These are phyloP conservation scores for Brassica incana DNA, from an alignment of 345 rosid genomes.

Conservation along the genomic window DNA sequence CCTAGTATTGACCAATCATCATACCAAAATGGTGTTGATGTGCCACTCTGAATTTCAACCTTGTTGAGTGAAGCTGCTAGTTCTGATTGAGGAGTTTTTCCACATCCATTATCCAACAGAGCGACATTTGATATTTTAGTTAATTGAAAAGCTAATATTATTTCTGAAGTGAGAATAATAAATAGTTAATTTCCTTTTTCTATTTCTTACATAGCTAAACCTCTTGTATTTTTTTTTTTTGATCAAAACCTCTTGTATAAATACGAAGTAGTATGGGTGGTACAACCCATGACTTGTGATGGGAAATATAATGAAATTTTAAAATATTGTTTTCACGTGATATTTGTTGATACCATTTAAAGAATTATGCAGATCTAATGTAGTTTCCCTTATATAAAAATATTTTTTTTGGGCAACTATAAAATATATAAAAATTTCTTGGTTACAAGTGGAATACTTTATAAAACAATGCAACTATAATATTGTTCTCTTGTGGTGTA, in stretches of 20 bases:
- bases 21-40: too few species aligned
- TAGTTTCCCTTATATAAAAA: neutral
- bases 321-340: conserved; percentile 30
- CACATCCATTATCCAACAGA: too few species aligned
- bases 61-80: too few species aligned
- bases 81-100: too few species aligned
- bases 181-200: neutral
- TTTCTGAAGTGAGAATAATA: neutral
- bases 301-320: neutral
- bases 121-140: too few species aligned
- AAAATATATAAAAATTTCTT: neutral
- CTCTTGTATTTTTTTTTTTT: too few species aligned
- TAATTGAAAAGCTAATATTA: neutral
- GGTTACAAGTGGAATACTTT: conserved; percentile 29
- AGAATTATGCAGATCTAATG: conserved; percentile 10
- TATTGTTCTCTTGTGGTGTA: too few species aligned
- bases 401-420: neutral
- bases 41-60: too few species aligned
- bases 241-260: too few species aligned
- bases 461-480: neutral
- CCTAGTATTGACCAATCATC: too few species aligned
- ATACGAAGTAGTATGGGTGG: neutral
- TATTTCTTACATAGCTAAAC: neutral
- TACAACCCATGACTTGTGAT: neutral
- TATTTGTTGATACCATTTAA: conserved; percentile 23